Evolutionary conservation across 306 rosid species (phyloP).

Genomic region (Castanea crenata): DNA sequence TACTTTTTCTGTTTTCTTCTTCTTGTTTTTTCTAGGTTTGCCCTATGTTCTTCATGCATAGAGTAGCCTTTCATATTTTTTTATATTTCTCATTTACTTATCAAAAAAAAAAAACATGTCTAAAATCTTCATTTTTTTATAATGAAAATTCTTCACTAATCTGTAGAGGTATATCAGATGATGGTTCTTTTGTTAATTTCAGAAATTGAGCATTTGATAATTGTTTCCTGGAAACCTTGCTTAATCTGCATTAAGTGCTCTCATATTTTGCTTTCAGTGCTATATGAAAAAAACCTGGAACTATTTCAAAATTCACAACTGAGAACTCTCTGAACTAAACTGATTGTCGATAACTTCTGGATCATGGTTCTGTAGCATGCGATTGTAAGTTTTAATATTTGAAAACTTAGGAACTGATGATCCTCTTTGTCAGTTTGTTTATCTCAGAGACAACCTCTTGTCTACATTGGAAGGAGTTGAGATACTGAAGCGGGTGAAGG

Average conservation of each 20-base stretch:
- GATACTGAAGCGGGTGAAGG: constrained; percentile 91
- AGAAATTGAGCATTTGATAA: background rate
- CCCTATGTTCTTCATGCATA: too few relatives aligned
- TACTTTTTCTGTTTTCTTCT: too few relatives aligned
- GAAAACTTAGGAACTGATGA: constrained; percentile 6
- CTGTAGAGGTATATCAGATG: background rate
- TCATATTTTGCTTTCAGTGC: background rate
- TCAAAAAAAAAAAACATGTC: background rate
- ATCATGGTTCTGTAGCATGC: background rate
- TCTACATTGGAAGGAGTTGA: constrained; percentile 95
- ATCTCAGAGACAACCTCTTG: constrained; percentile 93
- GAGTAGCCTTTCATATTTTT: too few relatives aligned
- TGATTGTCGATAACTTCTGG: background rate
- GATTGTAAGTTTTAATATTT: background rate
- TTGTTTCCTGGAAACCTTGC: background rate
- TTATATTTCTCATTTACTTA: too few relatives aligned
- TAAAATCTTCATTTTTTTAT: background rate
- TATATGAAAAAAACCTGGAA: background rate
- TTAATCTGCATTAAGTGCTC: background rate
- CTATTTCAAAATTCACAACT: background rate
- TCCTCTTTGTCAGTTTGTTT: constrained; percentile 72
- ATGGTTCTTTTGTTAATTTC: background rate
- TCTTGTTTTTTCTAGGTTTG: too few relatives aligned
- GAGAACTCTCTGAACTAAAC: background rate
- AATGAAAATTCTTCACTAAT: background rate